phyloP scores from a whole-genome alignment of 1,284 basidiomycete species.

The Marasmius sp. region DNA sequence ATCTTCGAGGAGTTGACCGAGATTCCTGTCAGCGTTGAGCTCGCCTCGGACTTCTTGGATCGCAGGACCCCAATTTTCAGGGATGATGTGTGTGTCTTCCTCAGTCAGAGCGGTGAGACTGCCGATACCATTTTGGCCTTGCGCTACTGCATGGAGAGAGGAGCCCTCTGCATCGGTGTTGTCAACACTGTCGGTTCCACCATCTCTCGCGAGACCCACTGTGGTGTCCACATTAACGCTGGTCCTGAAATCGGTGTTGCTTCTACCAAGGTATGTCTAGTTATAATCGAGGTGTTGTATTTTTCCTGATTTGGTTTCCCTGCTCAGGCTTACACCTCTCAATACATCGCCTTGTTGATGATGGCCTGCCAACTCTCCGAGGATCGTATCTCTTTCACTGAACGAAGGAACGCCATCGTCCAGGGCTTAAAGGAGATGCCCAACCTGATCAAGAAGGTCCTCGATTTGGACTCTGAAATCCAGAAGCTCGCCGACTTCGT shows the following conservation, averaged over 20 bases:
- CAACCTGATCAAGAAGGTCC: slow-evolving; percentile 85
- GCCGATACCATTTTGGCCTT: slow-evolving; percentile 97
- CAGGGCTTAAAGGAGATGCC: slow-evolving; percentile 91
- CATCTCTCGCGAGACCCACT: slow-evolving; percentile 97
- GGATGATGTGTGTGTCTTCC: slow-evolving; percentile 96
- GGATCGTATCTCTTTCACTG: slow-evolving; percentile 91
- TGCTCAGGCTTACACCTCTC: slow-evolving; percentile 91
- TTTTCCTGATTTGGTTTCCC: slow-evolving; percentile 11
- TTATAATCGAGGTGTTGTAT: neutral
- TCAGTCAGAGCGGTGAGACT: slow-evolving; percentile 98
- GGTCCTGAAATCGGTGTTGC: slow-evolving; percentile 99
- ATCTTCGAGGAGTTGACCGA: slow-evolving; percentile 99
- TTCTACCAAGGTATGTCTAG: slow-evolving; percentile 84
- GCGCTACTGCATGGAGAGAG: slow-evolving; percentile 95
- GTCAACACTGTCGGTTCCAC: slow-evolving; percentile 99
- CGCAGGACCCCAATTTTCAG: slow-evolving; percentile 99
- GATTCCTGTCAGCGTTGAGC: slow-evolving; percentile 96
- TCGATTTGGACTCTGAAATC: slow-evolving; percentile 78
- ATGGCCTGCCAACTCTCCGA: slow-evolving; percentile 97
- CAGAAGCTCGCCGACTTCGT: slow-evolving; percentile 85
- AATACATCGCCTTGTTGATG: slow-evolving; percentile 98
- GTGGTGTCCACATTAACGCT: slow-evolving; percentile 99
- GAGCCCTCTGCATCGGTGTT: slow-evolving; percentile 94
- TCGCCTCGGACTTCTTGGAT: slow-evolving; percentile 98
- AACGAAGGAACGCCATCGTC: slow-evolving; percentile 92